Evolutionary conservation across 83 land plant species (phyloP), one percentile per base, ranked within the genome.

Genomic region (Thuja plicata): DNA sequence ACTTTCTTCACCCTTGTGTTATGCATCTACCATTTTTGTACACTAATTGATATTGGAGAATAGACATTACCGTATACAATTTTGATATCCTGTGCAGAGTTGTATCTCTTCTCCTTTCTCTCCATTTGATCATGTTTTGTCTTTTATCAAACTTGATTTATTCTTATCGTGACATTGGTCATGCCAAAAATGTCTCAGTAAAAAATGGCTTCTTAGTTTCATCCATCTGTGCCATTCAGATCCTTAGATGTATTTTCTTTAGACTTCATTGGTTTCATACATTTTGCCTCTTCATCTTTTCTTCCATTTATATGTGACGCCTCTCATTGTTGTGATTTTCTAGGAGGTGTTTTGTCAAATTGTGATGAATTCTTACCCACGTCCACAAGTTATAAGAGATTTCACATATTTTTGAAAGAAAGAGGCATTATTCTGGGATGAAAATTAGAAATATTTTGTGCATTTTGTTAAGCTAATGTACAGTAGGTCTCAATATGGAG

Each of bases 401-500:
- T 91, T 89, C 54, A 91, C 92, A 46, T 91, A 50, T 91, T 87
- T 89, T 41, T 74, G 92, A 71, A 79, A 89, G 92, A 89, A 50
- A 77, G 87, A 89, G 37, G 17, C 84, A 30, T 70, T 89, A 38
- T 89, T 91, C 82, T 21, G 76, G 83, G 66, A 46, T 87, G 90
- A 89, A 46, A 91, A 91, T 62, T 91, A 90, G 92, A 87, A 81
- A 77, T 87, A 74, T 76, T 91, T 91, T 54, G 90, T 89, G 38
- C 90, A 74, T 55, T 89, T 91, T 91, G 89, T 91, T 45, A 89
- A 87, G 82, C 87, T 48, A 86, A 91, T 91, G 92, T 86, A 88
- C 87, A 81, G 43, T 48, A 88, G 62, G 87, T 50, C 82, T 76
- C 86, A 88, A 54, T 54, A 77, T 79, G 66, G 45, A 70, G 88